These are phyloP conservation scores for Macrolepiota dolichaula DNA, from an alignment of 768 basidiomycete genomes.

Conservation along the genomic window DNA sequence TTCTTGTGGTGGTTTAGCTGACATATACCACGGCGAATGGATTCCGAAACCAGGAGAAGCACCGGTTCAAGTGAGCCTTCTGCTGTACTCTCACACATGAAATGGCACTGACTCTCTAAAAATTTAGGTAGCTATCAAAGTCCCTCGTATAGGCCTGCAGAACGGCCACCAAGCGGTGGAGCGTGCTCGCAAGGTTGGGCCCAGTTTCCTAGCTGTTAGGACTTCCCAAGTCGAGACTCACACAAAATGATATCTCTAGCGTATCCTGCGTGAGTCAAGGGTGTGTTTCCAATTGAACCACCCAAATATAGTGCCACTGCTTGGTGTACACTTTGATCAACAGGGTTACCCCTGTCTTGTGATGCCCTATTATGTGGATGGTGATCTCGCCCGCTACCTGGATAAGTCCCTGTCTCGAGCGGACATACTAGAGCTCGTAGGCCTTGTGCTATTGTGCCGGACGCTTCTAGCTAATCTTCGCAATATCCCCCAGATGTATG, in stretches of 20 bases:
- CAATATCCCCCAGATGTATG: constrained; percentile 6
- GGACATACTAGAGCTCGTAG: constrained; percentile 7
- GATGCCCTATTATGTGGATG: constrained; percentile 15
- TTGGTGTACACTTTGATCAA: constrained; percentile 10
- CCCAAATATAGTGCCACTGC: constrained; percentile 13
- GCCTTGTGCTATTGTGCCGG: neutral
- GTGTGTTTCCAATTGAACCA: constrained; percentile 13
- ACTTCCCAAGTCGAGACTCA: too few relatives aligned
- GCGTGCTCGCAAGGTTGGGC: neutral
- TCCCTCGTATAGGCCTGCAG: constrained; percentile 1
- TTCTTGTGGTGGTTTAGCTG: constrained; percentile 15
- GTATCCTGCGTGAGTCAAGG: constrained; percentile 13
- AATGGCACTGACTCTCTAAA: neutral
- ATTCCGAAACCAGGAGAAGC: neutral
- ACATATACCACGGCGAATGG: constrained; percentile 14
- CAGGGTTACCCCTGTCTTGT: constrained; percentile 13
- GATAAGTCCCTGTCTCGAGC: constrained; percentile 3
- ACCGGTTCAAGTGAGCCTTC: neutral
- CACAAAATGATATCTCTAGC: too few relatives aligned
- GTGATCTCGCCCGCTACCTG: constrained; percentile 10
- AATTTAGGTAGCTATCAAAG: neutral
- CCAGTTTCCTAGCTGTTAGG: too few relatives aligned
- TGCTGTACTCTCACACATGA: neutral
- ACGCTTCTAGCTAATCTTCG: too few relatives aligned
- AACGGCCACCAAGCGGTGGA: neutral